Base-by-base conservation (phyloP, 1,139 yeast species). In the Candida smagusa region DNA sequence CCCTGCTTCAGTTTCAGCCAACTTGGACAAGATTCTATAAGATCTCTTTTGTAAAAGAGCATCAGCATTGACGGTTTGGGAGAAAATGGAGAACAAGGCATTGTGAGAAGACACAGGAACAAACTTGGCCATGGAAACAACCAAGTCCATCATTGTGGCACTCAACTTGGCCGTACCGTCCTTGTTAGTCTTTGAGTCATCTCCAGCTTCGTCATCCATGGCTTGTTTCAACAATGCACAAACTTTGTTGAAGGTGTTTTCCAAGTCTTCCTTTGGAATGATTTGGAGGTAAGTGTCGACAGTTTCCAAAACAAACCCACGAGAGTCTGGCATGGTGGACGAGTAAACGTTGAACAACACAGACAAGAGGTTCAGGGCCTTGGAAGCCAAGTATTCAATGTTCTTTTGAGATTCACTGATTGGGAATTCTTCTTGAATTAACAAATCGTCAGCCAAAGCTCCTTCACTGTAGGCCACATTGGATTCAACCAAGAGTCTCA, bases 341-440 rank as follows among this genome's bases (percentile, higher is more conserved):
- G 94, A 79, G 61, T 86, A 92, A 23, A 92, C 94, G 51, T 92
- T 92, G 70, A 92, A 88, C 41, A 94, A 68, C 22, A 89, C 96
- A 16, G 96, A 84, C 42, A 92, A 71, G 36, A 92, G 58, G 50
- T 92, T 90, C 6, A 84, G 64, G 4, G 96, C 79, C 48, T 79
- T 81, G 1, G 77, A 44, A 0, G 87, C 67, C 45, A 92, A 65
- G 51, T 78, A 84, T 43, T 76, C 74, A 38, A 89, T 49, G 49
- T 84, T 81, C 35, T 67, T 52, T 41, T 64, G 56, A 1, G 96
- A 79, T 40, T 75, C 71, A 12, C 63, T 63, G 25, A 74, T 63
- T 7, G 92, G 76, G 53, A 85, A 80, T 40, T 72, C 74, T 55
- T 82, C 80, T 42, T 76, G 76, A 45, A 82, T 62, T 39, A 86